These are phyloP conservation scores for Macroventuria anomochaeta DNA, from an alignment of 2,329 filamentous ascomycete species.

Conservation along the genomic window DNA sequence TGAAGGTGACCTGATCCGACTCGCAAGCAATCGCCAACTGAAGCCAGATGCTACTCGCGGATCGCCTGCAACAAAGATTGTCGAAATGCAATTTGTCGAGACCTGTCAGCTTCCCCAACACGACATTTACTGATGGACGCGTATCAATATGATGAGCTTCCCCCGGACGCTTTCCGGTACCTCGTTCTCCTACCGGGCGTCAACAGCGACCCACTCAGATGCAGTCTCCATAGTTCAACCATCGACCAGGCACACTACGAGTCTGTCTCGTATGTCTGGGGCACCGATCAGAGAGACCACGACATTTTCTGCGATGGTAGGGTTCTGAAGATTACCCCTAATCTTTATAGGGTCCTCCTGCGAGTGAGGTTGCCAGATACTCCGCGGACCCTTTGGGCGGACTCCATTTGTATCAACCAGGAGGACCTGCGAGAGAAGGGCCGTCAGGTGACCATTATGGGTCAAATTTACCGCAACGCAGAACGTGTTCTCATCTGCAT, in stretches of 20 bases:
- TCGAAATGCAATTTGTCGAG: too few relatives aligned
- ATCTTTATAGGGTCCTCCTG: slow-evolving; percentile 13
- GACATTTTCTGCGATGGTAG: slow-evolving; percentile 12
- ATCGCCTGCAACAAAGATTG: not conserved
- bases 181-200: not conserved
- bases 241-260: slow-evolving; percentile 14
- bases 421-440: slow-evolving; percentile 21
- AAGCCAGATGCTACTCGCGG: too few relatives aligned
- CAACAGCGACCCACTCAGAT: not conserved
- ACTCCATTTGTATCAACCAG: slow-evolving; percentile 26
- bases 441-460: slow-evolving; percentile 22
- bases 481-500: slow-evolving; percentile 17
- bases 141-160: not conserved
- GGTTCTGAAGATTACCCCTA: slow-evolving; percentile 11
- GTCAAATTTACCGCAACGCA: slow-evolving; percentile 20
- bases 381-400: slow-evolving; percentile 20
- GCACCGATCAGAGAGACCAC: slow-evolving; percentile 7
- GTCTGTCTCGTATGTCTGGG: slow-evolving; percentile 25
- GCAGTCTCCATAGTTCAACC: slow-evolving; percentile 12
- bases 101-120: too few relatives aligned
- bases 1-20: not conserved
- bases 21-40: not conserved
- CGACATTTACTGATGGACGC: not conserved
- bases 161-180: not conserved
- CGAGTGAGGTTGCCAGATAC: slow-evolving; percentile 5